Percentiles rank a stretch among this genome's conserved stretches.
phyloP scores from a whole-genome alignment of 108 stramenopile genomes.

The Cylindrotheca fusiformis region DNA sequence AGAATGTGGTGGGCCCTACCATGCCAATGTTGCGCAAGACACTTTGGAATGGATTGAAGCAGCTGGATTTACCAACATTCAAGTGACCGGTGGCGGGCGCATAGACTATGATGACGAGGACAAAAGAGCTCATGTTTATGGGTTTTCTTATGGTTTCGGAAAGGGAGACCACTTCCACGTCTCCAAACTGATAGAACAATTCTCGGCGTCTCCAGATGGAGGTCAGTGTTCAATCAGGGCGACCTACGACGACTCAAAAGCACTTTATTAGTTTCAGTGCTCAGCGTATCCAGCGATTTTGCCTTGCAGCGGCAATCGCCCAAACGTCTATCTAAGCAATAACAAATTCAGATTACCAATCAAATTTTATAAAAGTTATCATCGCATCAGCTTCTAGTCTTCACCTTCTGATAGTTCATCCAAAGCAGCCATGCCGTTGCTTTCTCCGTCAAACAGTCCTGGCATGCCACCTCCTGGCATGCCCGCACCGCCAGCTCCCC shows the following conservation, averaged over 20 bases:
- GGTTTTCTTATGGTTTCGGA: slow-evolving; percentile 68
- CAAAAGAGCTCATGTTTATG: slow-evolving; percentile 48
- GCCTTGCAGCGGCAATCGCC: too few species aligned
- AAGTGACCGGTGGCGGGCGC: slow-evolving; percentile 67
- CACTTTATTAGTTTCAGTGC: slow-evolving; percentile 15
- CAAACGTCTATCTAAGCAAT: too few species aligned
- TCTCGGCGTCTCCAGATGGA: too few species aligned
- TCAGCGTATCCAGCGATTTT: too few species aligned
- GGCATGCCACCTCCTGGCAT: slow-evolving; percentile 20
- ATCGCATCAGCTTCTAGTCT: too few species aligned
- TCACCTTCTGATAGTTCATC: slow-evolving; percentile 65
- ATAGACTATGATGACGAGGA: slow-evolving; percentile 45
- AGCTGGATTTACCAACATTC: slow-evolving; percentile 35
- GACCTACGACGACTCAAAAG: slow-evolving; percentile 19
- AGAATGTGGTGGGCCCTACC: slow-evolving; percentile 75
- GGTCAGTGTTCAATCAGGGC: slow-evolving; percentile 3
- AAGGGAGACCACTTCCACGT: slow-evolving; percentile 46
- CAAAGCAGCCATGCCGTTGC: slow-evolving; percentile 30
- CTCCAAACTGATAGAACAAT: slow-evolving; percentile 33
- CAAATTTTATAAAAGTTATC: too few species aligned
- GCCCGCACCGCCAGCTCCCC: slow-evolving; percentile 30
- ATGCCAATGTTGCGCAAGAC: slow-evolving; percentile 68
- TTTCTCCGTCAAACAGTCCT: slow-evolving; percentile 5
- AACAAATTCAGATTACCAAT: too few species aligned
- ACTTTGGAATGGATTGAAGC: slow-evolving; percentile 40